phyloP scores from a whole-genome alignment of 257 asterid genomes.

The Dorcoceras hygrometricum region DNA sequence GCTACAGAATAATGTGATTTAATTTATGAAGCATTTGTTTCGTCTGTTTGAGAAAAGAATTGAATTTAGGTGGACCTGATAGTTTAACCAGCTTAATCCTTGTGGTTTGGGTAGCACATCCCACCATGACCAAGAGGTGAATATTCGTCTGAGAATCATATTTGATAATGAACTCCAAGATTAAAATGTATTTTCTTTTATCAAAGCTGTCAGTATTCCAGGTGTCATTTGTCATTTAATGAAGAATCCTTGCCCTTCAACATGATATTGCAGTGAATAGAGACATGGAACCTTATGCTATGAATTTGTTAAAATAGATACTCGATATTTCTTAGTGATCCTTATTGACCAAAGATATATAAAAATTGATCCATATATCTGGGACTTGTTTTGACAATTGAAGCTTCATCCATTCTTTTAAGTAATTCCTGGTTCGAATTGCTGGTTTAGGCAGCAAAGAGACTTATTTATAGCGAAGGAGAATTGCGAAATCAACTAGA shows the following conservation, averaged over 20 bases:
- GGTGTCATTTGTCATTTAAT: background rate
- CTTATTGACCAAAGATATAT: background rate
- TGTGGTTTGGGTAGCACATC: background rate
- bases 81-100: background rate
- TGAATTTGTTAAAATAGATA: background rate
- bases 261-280: background rate
- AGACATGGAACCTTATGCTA: background rate
- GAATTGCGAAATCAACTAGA: conserved; percentile 66
- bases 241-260: background rate
- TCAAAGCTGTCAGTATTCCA: background rate
- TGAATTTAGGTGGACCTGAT: background rate
- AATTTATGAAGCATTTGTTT: background rate
- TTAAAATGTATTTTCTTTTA: no score
- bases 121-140: no score
- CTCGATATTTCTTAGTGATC: background rate
- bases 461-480: conserved; percentile 72
- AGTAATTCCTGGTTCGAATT: conserved; percentile 19
- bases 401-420: conserved; percentile 10
- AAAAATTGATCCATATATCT: conserved; percentile 15
- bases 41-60: no score
- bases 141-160: no score
- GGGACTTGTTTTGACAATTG: conserved; percentile 12
- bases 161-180: background rate
- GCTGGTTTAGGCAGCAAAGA: conserved; percentile 77
- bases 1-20: background rate